A percentile compares a stretch with the other conserved stretches of the same genome.
phyloP scores from a whole-genome alignment of 2,329 filamentous ascomycete genomes.

The Ophiocordyceps robertsii region DNA sequence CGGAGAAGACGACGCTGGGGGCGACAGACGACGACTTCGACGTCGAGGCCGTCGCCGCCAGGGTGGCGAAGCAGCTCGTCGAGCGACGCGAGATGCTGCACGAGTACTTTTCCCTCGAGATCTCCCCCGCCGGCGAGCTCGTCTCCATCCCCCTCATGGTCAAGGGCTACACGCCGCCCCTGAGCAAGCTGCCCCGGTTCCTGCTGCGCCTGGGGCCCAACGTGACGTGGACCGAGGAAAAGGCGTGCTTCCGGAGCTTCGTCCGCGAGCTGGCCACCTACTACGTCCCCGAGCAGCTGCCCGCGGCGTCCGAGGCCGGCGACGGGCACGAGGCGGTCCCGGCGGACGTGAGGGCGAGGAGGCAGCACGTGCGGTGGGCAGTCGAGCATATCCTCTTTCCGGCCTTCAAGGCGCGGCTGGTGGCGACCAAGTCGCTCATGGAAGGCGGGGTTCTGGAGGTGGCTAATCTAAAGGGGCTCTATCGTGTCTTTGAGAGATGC shows the following conservation, averaged over 20 bases:
- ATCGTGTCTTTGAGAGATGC: slow-evolving; percentile 89
- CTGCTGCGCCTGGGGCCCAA: slow-evolving; percentile 77
- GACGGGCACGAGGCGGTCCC: slow-evolving; percentile 25
- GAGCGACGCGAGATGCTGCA: slow-evolving; percentile 71
- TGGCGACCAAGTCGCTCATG: slow-evolving; percentile 69
- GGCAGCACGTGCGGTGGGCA: slow-evolving; percentile 56
- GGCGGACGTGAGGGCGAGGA: slow-evolving; percentile 41
- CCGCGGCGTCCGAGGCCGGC: slow-evolving; percentile 28
- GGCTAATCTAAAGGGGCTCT: slow-evolving; percentile 83
- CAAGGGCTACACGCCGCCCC: slow-evolving; percentile 75
- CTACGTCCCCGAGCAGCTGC: slow-evolving; percentile 79
- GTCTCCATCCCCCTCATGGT: slow-evolving; percentile 69
- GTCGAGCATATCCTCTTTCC: slow-evolving; percentile 85
- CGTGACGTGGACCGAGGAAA: slow-evolving; percentile 77
- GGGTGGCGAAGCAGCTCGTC: slow-evolving; percentile 56
- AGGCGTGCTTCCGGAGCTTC: slow-evolving; percentile 73
- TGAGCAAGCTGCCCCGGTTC: slow-evolving; percentile 81
- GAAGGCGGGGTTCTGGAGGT: slow-evolving; percentile 68
- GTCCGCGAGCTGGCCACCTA: slow-evolving; percentile 78
- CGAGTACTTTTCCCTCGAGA: slow-evolving; percentile 84
- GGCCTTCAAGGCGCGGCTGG: slow-evolving; percentile 67
- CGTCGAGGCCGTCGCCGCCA: slow-evolving; percentile 49
- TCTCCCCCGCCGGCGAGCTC: slow-evolving; percentile 66
- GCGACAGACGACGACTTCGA: slow-evolving; percentile 45
- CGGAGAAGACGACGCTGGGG: slow-evolving; percentile 41